Percentiles rank a stretch among this genome's conserved stretches.
Conservation (phyloP, 2,329 filamentous ascomycete genomes). For the Rhynchosporium agropyri region DNA sequence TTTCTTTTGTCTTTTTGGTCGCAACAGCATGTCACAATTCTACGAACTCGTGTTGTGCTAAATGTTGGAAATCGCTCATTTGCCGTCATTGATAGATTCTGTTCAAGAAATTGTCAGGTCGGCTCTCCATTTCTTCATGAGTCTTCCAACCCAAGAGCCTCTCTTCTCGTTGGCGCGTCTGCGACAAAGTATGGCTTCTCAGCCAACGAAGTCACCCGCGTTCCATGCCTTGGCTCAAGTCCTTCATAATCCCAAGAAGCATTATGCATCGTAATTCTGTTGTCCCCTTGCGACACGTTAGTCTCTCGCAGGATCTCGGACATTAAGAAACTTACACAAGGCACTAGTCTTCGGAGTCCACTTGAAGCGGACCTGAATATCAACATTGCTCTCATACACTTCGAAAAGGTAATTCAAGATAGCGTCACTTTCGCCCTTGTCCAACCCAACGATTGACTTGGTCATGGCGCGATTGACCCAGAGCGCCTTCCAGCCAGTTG, state of each 20-base stretch:
- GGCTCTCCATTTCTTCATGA: background rate
- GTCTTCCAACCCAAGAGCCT: constrained; percentile 66
- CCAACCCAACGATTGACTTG: constrained; percentile 66
- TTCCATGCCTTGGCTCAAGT: constrained; percentile 68
- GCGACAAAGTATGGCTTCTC: constrained; percentile 72
- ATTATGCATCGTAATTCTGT: constrained; percentile 73
- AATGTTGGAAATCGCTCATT: background rate
- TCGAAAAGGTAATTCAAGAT: constrained; percentile 68
- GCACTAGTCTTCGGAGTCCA: constrained; percentile 70
- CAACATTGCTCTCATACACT: constrained; percentile 67
- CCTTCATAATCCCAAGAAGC: constrained; percentile 75
- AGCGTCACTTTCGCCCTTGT: constrained; percentile 68
- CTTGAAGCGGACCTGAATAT: constrained; percentile 72
- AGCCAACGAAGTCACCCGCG: constrained; percentile 69
- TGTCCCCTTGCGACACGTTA: constrained; percentile 51
- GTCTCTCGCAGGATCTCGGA: background rate
- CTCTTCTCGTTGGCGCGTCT: constrained; percentile 64
- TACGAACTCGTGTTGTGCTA: too few species aligned
- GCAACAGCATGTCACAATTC: too few species aligned
- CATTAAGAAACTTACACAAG: constrained; percentile 49
- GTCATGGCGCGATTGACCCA: constrained; percentile 75
- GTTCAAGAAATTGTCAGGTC: background rate
- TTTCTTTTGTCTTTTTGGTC: too few species aligned
- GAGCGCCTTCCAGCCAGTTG: constrained; percentile 73
- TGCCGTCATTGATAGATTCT: background rate